Evolutionary conservation across 2,329 filamentous ascomycete species (phyloP).

Genomic region (Phaeosphaeriaceae sp.): DNA sequence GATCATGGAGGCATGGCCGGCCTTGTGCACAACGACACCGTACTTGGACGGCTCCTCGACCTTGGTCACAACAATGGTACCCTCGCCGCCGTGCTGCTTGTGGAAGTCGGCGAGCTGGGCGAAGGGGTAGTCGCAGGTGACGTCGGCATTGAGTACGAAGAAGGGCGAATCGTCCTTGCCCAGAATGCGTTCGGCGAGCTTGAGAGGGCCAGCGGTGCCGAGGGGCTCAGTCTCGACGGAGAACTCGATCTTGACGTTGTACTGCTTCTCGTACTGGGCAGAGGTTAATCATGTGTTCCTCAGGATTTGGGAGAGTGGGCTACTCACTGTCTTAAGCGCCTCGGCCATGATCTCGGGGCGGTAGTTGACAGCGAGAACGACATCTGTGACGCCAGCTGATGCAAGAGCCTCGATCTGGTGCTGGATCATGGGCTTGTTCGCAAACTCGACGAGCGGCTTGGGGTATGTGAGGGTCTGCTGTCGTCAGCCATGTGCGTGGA

Average conservation of each 20-base stretch:
- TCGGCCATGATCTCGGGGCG: conserved; percentile 97
- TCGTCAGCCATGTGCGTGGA: conserved; percentile 26
- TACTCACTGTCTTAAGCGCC: conserved; percentile 81
- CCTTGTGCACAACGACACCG: conserved; percentile 97
- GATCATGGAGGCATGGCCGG: conserved; percentile 86
- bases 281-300: conserved; percentile 16
- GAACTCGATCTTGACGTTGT: conserved; percentile 95
- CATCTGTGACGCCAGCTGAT: conserved; percentile 92
- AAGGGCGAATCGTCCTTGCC: conserved; percentile 94
- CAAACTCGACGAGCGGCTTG: conserved; percentile 97
- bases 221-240: conserved; percentile 95
- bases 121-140: conserved; percentile 98
- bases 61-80: conserved; percentile 98
- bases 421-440: conserved; percentile 98
- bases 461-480: conserved; percentile 89
- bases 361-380: conserved; percentile 98
- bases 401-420: conserved; percentile 97
- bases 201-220: conserved; percentile 92
- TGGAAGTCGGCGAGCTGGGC: conserved; percentile 89
- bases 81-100: conserved; percentile 90
- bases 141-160: conserved; percentile 97
- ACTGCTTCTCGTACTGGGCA: conserved; percentile 80
- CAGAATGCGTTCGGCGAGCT: conserved; percentile 90
- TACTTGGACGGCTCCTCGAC: conserved; percentile 99
- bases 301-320: background rate